Evolutionary conservation across 225 moss, liverwort and hornwort genomes (phyloP).

Genomic region (Pseudisothecium myosuroides): DNA sequence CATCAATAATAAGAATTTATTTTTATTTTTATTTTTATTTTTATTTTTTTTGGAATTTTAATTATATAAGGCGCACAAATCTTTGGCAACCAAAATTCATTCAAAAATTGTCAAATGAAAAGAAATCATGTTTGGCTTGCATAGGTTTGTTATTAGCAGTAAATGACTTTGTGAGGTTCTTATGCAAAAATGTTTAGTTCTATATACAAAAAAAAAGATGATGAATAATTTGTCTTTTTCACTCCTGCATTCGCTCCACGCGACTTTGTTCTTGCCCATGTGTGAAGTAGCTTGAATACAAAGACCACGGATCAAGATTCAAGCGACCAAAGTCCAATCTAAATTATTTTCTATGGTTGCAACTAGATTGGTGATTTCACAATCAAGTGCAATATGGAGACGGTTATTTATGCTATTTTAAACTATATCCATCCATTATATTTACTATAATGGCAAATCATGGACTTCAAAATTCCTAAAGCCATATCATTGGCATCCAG

Average conservation of each 20-base stretch:
- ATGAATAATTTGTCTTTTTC: not conserved
- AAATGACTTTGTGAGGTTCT: not conserved
- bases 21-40: no score
- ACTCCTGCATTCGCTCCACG: rapidly evolving
- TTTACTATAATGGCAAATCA: not conserved
- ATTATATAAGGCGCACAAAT: no score
- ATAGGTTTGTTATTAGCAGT: no score
- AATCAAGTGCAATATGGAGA: not conserved
- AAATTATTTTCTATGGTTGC: no score
- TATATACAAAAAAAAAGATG: not conserved
- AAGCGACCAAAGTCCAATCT: rapidly evolving
- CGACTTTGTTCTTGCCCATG: not conserved
- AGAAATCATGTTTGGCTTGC: no score
- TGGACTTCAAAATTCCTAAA: not conserved
- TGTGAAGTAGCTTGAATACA: no score
- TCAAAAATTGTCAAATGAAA: no score
- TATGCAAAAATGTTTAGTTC: not conserved
- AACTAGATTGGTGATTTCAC: not conserved
- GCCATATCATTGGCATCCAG: rapidly evolving
- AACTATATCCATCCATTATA: not conserved
- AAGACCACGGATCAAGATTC: rapidly evolving
- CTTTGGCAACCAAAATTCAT: no score
- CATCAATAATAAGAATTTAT: no score
- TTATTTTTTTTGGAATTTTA: no score
- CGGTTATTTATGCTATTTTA: not conserved